phyloP scores from a whole-genome alignment of 1,284 basidiomycete genomes.

The Apiotrichum mycotoxinovorans region DNA sequence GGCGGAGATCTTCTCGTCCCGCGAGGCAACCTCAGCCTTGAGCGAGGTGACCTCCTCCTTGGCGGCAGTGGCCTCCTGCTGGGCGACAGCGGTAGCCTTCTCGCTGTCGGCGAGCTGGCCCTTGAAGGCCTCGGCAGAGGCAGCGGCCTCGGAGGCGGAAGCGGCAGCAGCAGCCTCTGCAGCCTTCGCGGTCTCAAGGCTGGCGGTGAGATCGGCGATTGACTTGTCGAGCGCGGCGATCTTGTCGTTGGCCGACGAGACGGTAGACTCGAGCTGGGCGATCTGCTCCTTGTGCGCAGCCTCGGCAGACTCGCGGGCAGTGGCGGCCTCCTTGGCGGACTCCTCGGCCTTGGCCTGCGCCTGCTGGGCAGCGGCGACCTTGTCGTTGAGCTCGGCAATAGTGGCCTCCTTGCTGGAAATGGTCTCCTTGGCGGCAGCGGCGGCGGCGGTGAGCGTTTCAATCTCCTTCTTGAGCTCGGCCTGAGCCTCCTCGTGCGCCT shows the following conservation, averaged over 20 bases:
- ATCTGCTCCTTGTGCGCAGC: not conserved
- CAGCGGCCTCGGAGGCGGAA: not conserved
- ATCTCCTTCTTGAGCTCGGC: not conserved
- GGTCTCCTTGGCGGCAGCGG: constrained; percentile 1
- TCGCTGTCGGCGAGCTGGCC: not conserved
- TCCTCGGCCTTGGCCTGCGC: not conserved
- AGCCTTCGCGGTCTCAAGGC: not conserved
- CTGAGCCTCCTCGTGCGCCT: not conserved
- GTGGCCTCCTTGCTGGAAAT: not conserved
- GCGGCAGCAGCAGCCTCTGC: not conserved
- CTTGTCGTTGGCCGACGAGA: not conserved
- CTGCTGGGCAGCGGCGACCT: constrained; percentile 1
- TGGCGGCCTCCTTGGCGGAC: not conserved
- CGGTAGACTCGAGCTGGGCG: not conserved
- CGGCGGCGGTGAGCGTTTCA: not conserved
- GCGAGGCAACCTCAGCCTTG: constrained; percentile 15
- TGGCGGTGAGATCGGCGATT: not conserved
- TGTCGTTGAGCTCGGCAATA: not conserved
- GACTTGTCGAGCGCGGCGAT: not conserved
- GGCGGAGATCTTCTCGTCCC: not conserved
- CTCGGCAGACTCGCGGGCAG: constrained; percentile 8
- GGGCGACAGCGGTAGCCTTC: not conserved
- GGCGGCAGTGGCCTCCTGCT: not conserved
- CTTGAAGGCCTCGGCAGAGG: not conserved
- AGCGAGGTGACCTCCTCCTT: constrained; percentile 4